Conservation (phyloP, 768 basidiomycete species). For the Amylocystis lapponica region DNA sequence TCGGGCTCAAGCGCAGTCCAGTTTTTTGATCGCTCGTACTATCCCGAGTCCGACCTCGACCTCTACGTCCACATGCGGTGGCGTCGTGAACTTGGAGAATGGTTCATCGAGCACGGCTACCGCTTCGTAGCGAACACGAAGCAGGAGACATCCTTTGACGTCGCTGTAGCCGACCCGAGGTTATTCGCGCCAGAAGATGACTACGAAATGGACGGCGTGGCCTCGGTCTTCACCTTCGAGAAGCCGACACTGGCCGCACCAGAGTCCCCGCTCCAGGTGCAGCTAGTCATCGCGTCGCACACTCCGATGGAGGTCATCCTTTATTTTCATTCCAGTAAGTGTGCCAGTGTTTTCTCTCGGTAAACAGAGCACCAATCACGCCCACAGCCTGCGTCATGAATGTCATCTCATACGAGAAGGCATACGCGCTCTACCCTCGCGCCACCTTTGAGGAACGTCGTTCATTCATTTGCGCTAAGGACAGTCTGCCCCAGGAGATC, state of each 20-base stretch:
- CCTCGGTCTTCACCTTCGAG: too few relatives aligned
- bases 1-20: slow-evolving; percentile 50
- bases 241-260: neutral
- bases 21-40: slow-evolving; percentile 39
- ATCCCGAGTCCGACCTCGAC: slow-evolving; percentile 44
- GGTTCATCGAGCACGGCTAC: slow-evolving; percentile 31
- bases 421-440: slow-evolving; percentile 37
- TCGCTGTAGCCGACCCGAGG: too few relatives aligned
- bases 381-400: slow-evolving; percentile 39
- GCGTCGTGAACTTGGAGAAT: slow-evolving; percentile 26
- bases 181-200: too few relatives aligned
- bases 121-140: slow-evolving; percentile 14
- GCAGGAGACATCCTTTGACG: slow-evolving; percentile 18
- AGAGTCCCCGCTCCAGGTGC: slow-evolving; percentile 29
- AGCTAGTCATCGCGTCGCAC: slow-evolving; percentile 32
- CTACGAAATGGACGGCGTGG: too few relatives aligned
- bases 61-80: slow-evolving; percentile 26
- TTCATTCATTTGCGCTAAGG: slow-evolving; percentile 16
- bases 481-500: neutral
- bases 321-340: slow-evolving; percentile 42
- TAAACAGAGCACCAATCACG: slow-evolving; percentile 6
- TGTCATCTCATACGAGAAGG: slow-evolving; percentile 33
- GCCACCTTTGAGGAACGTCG: slow-evolving; percentile 34
- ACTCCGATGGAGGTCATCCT: slow-evolving; percentile 35
- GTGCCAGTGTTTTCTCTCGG: neutral